Percentiles rank a stretch among this genome's conserved stretches.
phyloP scores from a whole-genome alignment of 129 eudicot species.

The Cynara cardunculus region DNA sequence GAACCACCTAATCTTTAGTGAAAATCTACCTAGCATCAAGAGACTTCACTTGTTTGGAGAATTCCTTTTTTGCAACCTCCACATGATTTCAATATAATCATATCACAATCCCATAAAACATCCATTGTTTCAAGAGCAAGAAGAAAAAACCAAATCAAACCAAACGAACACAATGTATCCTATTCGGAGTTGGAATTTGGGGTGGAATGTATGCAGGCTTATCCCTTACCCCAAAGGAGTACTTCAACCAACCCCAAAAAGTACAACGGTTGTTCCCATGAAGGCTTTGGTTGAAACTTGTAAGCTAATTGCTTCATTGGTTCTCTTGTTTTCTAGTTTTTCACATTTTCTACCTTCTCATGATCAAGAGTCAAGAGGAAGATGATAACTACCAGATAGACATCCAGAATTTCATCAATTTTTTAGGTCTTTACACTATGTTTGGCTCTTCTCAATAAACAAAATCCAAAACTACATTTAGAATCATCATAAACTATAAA shows the following conservation, averaged over 20 bases:
- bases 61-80: background rate
- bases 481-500: background rate
- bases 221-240: background rate
- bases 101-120: background rate
- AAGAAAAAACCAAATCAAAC: background rate
- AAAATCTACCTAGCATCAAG: background rate
- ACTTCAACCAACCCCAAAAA: background rate
- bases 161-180: background rate
- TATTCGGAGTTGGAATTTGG: background rate
- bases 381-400: background rate
- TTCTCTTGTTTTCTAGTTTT: background rate
- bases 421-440: background rate
- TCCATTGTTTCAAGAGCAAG: background rate
- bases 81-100: background rate
- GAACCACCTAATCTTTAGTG: background rate
- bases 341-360: background rate
- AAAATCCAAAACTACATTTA: background rate
- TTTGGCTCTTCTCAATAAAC: background rate
- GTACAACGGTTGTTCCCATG: background rate
- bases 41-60: background rate
- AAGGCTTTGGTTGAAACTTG: background rate
- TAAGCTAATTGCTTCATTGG: background rate
- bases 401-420: background rate
- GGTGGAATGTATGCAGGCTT: background rate
- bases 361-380: background rate